Conservation (phyloP, 2,329 filamentous ascomycete species). For the Stachybotrys echinatus region DNA sequence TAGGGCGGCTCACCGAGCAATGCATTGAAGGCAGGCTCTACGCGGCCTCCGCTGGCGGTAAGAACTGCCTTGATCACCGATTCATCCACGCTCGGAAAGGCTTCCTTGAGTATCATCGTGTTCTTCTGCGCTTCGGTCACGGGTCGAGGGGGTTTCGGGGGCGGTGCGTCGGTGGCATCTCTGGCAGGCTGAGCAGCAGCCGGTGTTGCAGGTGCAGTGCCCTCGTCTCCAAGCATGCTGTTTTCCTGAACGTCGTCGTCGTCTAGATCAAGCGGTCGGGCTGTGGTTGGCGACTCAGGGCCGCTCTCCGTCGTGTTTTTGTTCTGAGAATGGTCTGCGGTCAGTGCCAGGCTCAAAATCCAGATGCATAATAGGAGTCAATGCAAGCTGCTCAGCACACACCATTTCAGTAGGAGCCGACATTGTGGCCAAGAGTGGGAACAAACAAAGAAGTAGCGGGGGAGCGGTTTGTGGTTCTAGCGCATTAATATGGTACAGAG, state of each 20-base stretch:
- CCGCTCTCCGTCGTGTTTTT: conserved; percentile 37
- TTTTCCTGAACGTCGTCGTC: conserved; percentile 66
- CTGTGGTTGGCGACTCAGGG: conserved; percentile 63
- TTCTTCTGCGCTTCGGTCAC: conserved; percentile 78
- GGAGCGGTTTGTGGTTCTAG: not conserved
- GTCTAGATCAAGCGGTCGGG: conserved; percentile 60
- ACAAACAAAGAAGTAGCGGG: no score
- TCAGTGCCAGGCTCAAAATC: conserved; percentile 13
- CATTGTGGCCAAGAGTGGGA: conserved; percentile 31
- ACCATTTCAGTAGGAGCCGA: conserved; percentile 38
- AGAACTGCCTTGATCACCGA: conserved; percentile 84
- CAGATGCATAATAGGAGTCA: not conserved
- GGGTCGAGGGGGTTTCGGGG: conserved; percentile 81
- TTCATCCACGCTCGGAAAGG: conserved; percentile 79
- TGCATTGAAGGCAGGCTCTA: conserved; percentile 94
- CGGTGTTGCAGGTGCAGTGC: conserved; percentile 15
- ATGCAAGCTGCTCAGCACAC: conserved; percentile 18
- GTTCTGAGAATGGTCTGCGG: conserved; percentile 24
- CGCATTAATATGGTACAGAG: not conserved
- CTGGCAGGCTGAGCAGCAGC: conserved; percentile 7
- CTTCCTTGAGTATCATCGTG: conserved; percentile 83
- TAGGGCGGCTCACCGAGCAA: no score
- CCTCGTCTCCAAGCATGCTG: conserved; percentile 41
- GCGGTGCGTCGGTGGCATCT: conserved; percentile 41
- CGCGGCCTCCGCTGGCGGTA: conserved; percentile 75